Base-by-base conservation (phyloP, 176 grass and related monocot species). In the Tillandsia fasciculata region DNA sequence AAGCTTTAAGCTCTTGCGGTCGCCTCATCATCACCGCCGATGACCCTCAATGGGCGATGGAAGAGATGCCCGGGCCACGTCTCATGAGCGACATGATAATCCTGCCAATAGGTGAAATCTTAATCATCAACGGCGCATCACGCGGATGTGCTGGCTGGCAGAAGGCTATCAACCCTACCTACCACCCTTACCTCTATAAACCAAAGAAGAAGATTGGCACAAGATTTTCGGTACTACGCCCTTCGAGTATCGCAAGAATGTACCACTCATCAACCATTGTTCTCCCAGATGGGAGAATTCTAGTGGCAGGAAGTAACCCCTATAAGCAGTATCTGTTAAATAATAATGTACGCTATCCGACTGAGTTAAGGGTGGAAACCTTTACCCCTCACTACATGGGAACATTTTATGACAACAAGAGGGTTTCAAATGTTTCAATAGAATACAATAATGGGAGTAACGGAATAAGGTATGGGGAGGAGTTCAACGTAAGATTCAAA, bases 351-450 rank as follows among this genome's bases (percentile, higher is more conserved):
- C 33, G 33, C 33, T 42, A 7, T 42, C 33, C 33, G 5, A 42
- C 33, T 6, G 33, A 42, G 33, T 42, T 42, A 42, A 4, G 33
- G 33, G 33, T 42, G 0, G 33, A 42, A 3, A 3, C 33, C 33
- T 42, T 42, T 5, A 7, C 33, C 33, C 33, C 33, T 42, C 33
- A 42, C 33, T 42, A 42, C 33, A 42, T 42, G 33, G 33, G 4
- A 42, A 42, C 5, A 4, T 78, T 63, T 47, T 83, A 47, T 12
- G 69, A 83, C 22, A 0, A 26, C n/a, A 69, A 69, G 58, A 78
- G 81, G 66, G 61, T 75, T 42, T 57, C 53, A 2, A 78, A 83
- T 67, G 28, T 83, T 3, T 70, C 63, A n/a, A 29, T 83, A 26
- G 47, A 72, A 12, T 67, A 26, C 64, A 61, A 76, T 26, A 52